Evolutionary conservation across 192 early-diverging fungal genomes (phyloP), one percentile per base, ranked within the genome.

Genomic region (Backusella parvicylindrica): DNA sequence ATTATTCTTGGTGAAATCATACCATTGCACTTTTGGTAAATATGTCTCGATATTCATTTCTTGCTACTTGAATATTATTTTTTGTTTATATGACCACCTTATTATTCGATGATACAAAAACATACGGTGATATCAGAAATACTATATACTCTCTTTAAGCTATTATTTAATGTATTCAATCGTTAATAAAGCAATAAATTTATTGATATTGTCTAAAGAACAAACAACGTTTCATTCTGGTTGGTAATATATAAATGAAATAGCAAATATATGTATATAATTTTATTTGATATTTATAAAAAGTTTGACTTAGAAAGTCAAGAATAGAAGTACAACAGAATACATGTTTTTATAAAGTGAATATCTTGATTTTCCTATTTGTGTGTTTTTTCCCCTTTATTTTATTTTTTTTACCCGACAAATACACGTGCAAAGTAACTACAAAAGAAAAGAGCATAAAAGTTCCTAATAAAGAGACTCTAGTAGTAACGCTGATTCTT

Each of bases 231-330:
- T 53, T 26, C 21, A 21, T 53, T 8, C 21, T 53, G 6, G n/a
- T 53, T 21, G n/a, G 21, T 53, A 53, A 8, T 21, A 1, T 0
- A 23, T 9, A 50, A 3, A 60, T 60, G 6, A 11, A 9, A 38
- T 38, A 38, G 36, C 7, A 37, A 9, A 56, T 56, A 56, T 23
- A 56, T 56, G 26, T 56, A 8, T 56, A 60, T 60, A 60, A 28
- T 28, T 60, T 60, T 60, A 60, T 60, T 60, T 26, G 53, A 60
- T 60, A 60, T 60, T 28, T 60, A 60, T 60, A 60, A 60, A 38
- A 60, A 60, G 23, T 12, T 28, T 60, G 21, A 28, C 26, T 9
- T 60, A 13, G 9, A 0, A 28, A 60, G 21, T 28, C 53, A 60
- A 60, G 26, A 28, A 28, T 23, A 60, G 2, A 60, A 28, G 26